phyloP scores from a whole-genome alignment of 2,329 filamentous ascomycete genomes.

The Exophiala spinifera region DNA sequence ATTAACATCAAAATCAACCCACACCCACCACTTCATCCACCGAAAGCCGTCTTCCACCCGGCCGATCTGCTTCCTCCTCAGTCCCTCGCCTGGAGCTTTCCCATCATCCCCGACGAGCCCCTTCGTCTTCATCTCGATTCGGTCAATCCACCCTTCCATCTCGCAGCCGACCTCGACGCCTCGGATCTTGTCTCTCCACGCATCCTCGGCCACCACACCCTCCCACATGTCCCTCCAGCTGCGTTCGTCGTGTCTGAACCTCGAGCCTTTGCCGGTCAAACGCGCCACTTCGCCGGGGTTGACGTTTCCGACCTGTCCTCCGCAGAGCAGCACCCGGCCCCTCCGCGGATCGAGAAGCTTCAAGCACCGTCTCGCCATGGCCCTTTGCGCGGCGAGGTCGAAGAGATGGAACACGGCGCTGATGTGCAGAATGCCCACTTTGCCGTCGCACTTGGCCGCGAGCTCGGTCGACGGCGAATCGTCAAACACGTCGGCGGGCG shows the following conservation, averaged over 20 bases:
- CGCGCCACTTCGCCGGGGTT: conserved; percentile 21
- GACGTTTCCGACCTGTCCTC: conserved; percentile 28
- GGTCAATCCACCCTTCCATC: conserved; percentile 1
- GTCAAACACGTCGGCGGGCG: conserved; percentile 34
- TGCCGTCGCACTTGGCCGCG: conserved; percentile 29
- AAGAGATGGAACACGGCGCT: conserved; percentile 44
- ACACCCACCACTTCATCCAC: conserved; percentile 28
- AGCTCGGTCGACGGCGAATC: conserved; percentile 20
- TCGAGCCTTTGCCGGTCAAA: conserved; percentile 14
- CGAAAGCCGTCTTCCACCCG: conserved; percentile 18
- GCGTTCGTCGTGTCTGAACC: conserved; percentile 37
- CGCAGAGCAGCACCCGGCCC: conserved; percentile 27
- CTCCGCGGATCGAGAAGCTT: conserved; percentile 14
- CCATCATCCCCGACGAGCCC: background rate
- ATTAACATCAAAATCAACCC: conserved; percentile 28
- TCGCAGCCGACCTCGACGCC: conserved; percentile 24
- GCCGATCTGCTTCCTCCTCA: conserved; percentile 6
- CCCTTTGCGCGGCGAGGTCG: conserved; percentile 35
- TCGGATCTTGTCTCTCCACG: conserved; percentile 23
- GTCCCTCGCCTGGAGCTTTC: background rate
- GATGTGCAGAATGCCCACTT: conserved; percentile 36
- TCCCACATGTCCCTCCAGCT: conserved; percentile 56
- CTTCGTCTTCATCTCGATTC: background rate
- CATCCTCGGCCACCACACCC: conserved; percentile 44
- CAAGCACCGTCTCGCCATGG: conserved; percentile 25